Conservation (phyloP, 2,329 filamentous ascomycete species). For the Nectriaceae sp. region DNA sequence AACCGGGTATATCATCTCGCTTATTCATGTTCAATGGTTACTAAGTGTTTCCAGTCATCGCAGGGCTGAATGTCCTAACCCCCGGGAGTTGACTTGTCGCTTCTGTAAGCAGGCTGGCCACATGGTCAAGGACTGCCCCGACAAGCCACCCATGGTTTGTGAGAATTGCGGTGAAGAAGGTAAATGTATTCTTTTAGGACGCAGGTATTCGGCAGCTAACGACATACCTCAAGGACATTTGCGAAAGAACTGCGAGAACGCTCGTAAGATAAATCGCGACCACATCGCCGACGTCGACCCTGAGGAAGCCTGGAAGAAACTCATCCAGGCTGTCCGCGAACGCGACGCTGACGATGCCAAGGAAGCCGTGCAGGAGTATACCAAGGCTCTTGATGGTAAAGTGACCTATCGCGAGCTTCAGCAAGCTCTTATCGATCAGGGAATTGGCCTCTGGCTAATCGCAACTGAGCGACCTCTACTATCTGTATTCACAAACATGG, state of each 20-base stretch:
- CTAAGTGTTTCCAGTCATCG: constrained; percentile 28
- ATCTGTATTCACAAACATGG: constrained; percentile 67
- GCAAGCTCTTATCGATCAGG: constrained; percentile 54
- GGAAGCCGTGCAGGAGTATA: constrained; percentile 58
- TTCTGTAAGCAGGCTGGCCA: constrained; percentile 55
- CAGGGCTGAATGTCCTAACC: constrained; percentile 38
- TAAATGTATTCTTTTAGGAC: constrained; percentile 29
- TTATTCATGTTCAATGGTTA: neutral
- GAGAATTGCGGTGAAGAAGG: constrained; percentile 64
- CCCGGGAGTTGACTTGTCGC: constrained; percentile 37
- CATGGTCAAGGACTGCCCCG: constrained; percentile 63
- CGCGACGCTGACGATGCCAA: constrained; percentile 66
- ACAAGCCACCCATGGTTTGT: constrained; percentile 57
- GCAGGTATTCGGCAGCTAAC: constrained; percentile 3
- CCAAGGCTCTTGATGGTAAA: constrained; percentile 57
- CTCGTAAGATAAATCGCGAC: constrained; percentile 59
- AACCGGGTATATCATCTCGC: constrained; percentile 28
- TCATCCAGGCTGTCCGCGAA: constrained; percentile 53
- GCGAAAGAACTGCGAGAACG: constrained; percentile 56
- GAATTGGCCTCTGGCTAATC: constrained; percentile 62
- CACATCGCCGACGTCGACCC: constrained; percentile 48
- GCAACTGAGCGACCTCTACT: constrained; percentile 59
- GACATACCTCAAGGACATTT: constrained; percentile 50
- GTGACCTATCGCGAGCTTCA: constrained; percentile 64
- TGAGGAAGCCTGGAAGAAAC: constrained; percentile 60